Conservation (phyloP, 2,329 filamentous ascomycete genomes). For the Cordyceps farinosa region DNA sequence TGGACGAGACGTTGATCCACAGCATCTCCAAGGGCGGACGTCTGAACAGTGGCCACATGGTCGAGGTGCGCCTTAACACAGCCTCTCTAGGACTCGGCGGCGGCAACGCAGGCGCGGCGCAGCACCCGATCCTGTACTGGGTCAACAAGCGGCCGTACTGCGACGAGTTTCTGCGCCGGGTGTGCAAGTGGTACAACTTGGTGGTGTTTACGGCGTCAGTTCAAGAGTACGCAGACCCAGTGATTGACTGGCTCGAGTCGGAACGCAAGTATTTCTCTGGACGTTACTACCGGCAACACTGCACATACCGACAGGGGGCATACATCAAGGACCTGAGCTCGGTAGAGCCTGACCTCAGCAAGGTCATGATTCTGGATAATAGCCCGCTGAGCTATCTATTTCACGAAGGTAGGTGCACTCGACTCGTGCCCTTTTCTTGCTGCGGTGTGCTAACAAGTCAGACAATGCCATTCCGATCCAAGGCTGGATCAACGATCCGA, state of each 20-base stretch:
- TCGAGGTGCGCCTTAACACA: constrained; percentile 86
- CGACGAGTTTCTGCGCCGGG: constrained; percentile 88
- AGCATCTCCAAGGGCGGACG: constrained; percentile 95
- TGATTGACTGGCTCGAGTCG: constrained; percentile 97
- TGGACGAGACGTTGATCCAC: constrained; percentile 97
- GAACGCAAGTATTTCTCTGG: constrained; percentile 95
- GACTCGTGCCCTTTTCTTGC: background rate
- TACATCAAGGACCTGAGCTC: constrained; percentile 98
- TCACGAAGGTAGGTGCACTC: constrained; percentile 71
- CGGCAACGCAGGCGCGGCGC: constrained; percentile 47
- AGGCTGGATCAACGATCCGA: constrained; percentile 98
- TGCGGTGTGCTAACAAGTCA: constrained; percentile 35
- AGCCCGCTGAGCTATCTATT: constrained; percentile 98
- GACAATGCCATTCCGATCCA: constrained; percentile 99
- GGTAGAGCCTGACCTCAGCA: constrained; percentile 93
- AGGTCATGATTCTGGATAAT: constrained; percentile 98
- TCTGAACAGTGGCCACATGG: constrained; percentile 97
- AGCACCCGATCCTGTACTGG: constrained; percentile 97
- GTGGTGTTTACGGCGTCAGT: constrained; percentile 96
- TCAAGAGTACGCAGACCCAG: constrained; percentile 96
- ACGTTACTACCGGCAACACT: constrained; percentile 94
- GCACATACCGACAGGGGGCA: constrained; percentile 89
- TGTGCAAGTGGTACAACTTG: constrained; percentile 97
- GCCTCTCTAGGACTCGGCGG: constrained; percentile 65
- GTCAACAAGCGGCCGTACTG: constrained; percentile 97